Conservation (phyloP, 371 early-diverging fungal genomes). For the Mortierella sp. region DNA sequence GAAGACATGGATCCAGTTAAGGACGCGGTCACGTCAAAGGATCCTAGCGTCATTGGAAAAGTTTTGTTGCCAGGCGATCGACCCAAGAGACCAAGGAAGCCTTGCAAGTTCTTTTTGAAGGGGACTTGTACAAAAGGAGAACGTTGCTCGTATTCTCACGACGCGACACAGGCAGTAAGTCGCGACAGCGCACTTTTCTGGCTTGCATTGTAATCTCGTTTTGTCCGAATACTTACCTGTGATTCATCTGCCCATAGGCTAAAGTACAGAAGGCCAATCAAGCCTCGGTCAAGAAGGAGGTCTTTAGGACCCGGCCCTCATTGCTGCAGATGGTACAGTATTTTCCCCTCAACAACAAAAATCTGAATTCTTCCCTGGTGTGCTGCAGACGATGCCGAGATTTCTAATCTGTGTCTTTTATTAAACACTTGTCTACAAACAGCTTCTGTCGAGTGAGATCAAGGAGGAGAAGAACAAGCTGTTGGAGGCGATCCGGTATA, state of each 20-base stretch:
- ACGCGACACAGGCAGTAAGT: conserved; percentile 48
- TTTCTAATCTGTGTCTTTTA: no score
- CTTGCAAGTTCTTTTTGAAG: conserved; percentile 61
- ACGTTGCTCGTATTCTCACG: conserved; percentile 62
- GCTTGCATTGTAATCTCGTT: neutral
- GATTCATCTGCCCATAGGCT: conserved; percentile 15
- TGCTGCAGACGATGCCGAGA: no score
- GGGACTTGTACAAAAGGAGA: conserved; percentile 62
- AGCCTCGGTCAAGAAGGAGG: conserved; percentile 16
- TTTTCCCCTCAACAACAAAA: neutral
- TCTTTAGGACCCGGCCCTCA: conserved; percentile 55
- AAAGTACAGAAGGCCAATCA: conserved; percentile 30
- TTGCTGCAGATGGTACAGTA: conserved; percentile 58
- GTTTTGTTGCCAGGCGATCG: conserved; percentile 52
- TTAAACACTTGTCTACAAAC: no score
- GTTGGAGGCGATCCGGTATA: conserved; percentile 81
- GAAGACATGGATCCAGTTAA: conserved; percentile 61
- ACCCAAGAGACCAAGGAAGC: conserved; percentile 17
- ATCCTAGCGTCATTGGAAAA: conserved; percentile 61
- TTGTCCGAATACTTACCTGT: neutral
- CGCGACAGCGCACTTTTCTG: neutral
- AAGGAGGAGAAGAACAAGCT: conserved; percentile 63
- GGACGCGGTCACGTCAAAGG: conserved; percentile 67
- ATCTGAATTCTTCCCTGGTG: neutral
- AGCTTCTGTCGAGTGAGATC: conserved; percentile 66